Conservation (phyloP, 2,329 filamentous ascomycete species). For the Aspergillus tanneri region DNA sequence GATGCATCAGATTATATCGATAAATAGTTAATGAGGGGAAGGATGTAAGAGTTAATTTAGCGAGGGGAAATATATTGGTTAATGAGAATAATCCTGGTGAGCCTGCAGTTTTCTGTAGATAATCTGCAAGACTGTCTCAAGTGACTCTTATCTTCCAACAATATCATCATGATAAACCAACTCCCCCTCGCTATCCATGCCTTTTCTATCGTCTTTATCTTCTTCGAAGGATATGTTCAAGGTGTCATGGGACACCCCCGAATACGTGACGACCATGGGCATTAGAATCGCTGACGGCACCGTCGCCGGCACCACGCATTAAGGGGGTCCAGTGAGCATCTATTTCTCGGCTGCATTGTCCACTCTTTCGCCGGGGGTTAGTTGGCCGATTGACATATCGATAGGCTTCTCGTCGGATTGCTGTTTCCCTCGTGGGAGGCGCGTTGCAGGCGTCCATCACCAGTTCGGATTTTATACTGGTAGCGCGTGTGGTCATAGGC, state of each 20-base stretch:
- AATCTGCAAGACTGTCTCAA: too few species aligned
- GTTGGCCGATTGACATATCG: constrained; percentile 56
- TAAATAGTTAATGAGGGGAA: too few species aligned
- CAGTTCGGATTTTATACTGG: constrained; percentile 50
- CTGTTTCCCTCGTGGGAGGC: constrained; percentile 51
- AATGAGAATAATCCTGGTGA: too few species aligned
- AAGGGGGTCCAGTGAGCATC: constrained; percentile 54
- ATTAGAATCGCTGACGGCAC: constrained; percentile 49
- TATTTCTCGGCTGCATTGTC: constrained; percentile 54
- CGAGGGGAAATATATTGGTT: too few species aligned
- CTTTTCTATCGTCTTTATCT: constrained; percentile 37
- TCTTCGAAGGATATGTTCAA: constrained; percentile 53
- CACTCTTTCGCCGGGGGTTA: constrained; percentile 53
- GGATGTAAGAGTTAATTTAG: too few species aligned
- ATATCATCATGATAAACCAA: constrained; percentile 47
- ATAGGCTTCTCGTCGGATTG: constrained; percentile 50
- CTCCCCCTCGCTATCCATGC: constrained; percentile 34
- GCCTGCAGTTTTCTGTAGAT: too few species aligned
- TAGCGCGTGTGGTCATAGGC: constrained; percentile 52
- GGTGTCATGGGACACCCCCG: constrained; percentile 52
- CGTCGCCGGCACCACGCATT: constrained; percentile 50
- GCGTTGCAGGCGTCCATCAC: constrained; percentile 49
- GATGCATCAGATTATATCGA: too few species aligned
- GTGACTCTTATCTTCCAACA: too few species aligned
- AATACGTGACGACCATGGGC: constrained; percentile 42